Percentiles rank a stretch among this genome's conserved stretches.
Conservation (phyloP, 805 yeast species). For the Saturnispora hagleri region DNA sequence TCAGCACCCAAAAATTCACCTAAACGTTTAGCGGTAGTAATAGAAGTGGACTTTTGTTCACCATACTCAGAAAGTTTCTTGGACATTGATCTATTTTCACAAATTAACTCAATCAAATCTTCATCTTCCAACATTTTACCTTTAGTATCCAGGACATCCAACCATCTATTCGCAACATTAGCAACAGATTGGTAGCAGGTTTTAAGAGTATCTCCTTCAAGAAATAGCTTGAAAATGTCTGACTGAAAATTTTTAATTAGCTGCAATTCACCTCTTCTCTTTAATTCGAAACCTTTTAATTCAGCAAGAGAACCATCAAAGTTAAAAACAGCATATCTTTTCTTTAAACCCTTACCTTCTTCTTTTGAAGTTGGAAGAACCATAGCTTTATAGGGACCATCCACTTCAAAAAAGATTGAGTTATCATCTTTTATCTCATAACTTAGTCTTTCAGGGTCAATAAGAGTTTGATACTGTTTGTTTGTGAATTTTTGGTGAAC, state of each 20-base stretch:
- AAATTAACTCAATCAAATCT: conserved; percentile 87
- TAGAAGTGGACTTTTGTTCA: conserved; percentile 85
- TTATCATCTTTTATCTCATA: conserved; percentile 81
- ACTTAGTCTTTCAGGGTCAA: conserved; percentile 55
- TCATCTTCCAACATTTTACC: conserved; percentile 88
- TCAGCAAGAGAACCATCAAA: conserved; percentile 92
- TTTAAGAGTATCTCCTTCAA: conserved; percentile 74
- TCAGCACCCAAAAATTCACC: conserved; percentile 94
- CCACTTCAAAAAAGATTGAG: conserved; percentile 95
- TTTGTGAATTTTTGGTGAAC: conserved; percentile 90
- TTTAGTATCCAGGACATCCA: conserved; percentile 81
- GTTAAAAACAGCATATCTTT: conserved; percentile 94
- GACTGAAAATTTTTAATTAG: conserved; percentile 91
- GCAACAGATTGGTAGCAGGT: conserved; percentile 86
- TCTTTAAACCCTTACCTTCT: conserved; percentile 93
- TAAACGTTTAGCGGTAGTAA: conserved; percentile 86
- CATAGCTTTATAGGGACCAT: conserved; percentile 98
- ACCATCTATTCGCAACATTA: conserved; percentile 88
- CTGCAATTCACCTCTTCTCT: conserved; percentile 93
- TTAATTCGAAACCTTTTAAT: conserved; percentile 91
- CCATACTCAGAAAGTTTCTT: conserved; percentile 85
- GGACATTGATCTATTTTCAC: conserved; percentile 94
- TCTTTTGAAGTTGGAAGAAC: conserved; percentile 93
- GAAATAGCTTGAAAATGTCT: conserved; percentile 83
- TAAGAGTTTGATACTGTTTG: conserved; percentile 84